phyloP scores from a whole-genome alignment of 176 grass and related monocot genomes.

The Lolium rigidum region DNA sequence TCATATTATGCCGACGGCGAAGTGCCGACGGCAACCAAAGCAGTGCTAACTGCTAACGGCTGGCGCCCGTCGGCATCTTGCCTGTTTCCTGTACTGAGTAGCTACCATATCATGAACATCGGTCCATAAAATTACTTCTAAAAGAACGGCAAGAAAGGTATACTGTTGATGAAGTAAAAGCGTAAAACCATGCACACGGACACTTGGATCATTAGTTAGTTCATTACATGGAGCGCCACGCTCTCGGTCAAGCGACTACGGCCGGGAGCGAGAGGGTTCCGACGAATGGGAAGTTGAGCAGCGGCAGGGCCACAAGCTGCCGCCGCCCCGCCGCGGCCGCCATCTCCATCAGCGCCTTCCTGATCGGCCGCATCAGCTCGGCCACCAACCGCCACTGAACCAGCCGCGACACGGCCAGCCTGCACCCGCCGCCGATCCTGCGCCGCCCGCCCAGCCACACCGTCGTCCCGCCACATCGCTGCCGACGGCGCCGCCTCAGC shows the following conservation, averaged over 20 bases:
- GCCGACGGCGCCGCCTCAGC: constrained; percentile 29
- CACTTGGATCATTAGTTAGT: too few species aligned
- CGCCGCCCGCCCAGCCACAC: constrained; percentile 58
- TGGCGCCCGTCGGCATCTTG: too few species aligned
- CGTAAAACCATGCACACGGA: too few species aligned
- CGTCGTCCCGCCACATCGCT: constrained; percentile 41
- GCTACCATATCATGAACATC: too few species aligned
- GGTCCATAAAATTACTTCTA: too few species aligned
- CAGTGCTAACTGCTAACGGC: too few species aligned
- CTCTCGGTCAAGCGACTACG: constrained; percentile 27
- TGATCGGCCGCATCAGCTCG: constrained; percentile 55
- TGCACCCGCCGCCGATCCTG: constrained; percentile 10
- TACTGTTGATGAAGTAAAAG: too few species aligned
- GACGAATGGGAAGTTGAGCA: constrained; percentile 54
- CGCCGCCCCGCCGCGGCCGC: constrained; percentile 33
- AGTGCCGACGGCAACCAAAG: too few species aligned
- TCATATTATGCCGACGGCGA: too few species aligned
- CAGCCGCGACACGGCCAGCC: constrained; percentile 49
- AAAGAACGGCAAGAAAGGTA: too few species aligned
- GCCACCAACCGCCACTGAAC: constrained; percentile 58
- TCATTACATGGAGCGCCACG: not conserved
- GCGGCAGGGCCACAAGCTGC: constrained; percentile 44
- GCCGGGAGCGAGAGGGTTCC: constrained; percentile 55
- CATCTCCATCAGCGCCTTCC: constrained; percentile 54
- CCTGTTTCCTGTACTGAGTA: too few species aligned